Base-by-base conservation (phyloP, 2,329 filamentous ascomycete genomes). In the Xylariaceae sp. region DNA sequence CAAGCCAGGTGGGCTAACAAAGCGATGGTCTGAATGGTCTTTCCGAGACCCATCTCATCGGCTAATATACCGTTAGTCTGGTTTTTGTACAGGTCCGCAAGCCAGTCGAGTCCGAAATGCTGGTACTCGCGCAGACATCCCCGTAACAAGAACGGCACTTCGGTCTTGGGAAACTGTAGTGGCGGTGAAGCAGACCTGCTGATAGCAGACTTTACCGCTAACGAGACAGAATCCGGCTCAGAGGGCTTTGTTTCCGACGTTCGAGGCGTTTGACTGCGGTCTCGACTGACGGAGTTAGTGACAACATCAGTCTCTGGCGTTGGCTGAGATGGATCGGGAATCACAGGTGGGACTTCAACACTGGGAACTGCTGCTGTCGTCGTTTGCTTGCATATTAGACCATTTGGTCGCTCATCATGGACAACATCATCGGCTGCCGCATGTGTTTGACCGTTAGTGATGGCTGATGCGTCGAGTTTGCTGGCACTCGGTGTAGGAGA, bases 41-140 rank as follows among this genome's bases (percentile, higher is more conserved):
- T 99, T 7, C 94, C 94, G 2, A 99, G 82, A 64, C 94, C 94
- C 94, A 99, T 99, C 73, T 99, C 94, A 71, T 99, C 95, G 1
- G 94, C 94, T 17, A 99, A 78, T 57, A 99, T 99, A 18, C 94
- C 94, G 69, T 97, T 99, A 30, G 93, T 96, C 64, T 89, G 88
- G 64, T 94, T 95, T 13, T 87, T 87, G 72, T 99, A 97, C 1
- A 99, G 81, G 0, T 92, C 90, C 1, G 92, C 92, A 51, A 99
- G 85, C 94, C 94, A 99, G 72, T 99, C 94, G 6, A 99, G 77
- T n/a, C 94, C 95, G 69, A 90, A 90, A 69, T 97, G 94, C 68
- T 99, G 94, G 70, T 99, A 99, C 72, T 96, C 93, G 72, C 95
- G 89, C 9, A 99, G 78, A 0, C 86, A 96, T 17, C 94, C 94